These are phyloP conservation scores for Xylaria sp. DNA, from an alignment of 2,329 filamentous ascomycete genomes.

Conservation along the genomic window DNA sequence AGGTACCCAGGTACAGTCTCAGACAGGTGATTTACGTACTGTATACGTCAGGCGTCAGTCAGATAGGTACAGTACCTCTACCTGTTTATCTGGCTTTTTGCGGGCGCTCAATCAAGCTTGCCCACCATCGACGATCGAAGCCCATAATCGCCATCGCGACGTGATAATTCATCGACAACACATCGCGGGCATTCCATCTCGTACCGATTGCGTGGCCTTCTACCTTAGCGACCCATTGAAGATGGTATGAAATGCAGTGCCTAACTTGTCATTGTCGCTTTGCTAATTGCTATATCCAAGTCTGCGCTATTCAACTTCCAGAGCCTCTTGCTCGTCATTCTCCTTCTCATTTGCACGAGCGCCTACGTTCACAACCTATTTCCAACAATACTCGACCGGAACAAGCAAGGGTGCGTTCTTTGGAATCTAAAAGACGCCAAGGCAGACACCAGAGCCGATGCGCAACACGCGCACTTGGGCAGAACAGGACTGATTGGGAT, in stretches of 20 bases:
- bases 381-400: slow-evolving; percentile 86
- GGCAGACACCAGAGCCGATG: neutral
- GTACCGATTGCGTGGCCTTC: neutral
- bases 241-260: slow-evolving; percentile 15
- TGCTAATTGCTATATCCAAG: slow-evolving; percentile 52
- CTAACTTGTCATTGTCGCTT: neutral
- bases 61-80: too few species aligned
- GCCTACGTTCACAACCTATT: slow-evolving; percentile 91
- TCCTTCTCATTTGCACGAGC: slow-evolving; percentile 94
- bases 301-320: slow-evolving; percentile 99
- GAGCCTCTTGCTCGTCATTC: slow-evolving; percentile 89
- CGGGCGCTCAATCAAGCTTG: slow-evolving; percentile 13
- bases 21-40: neutral
- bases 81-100: slow-evolving; percentile 19
- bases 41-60: neutral
- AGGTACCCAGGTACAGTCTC: neutral
- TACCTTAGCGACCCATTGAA: neutral
- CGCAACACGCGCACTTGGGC: neutral
- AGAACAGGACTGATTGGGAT: slow-evolving; percentile 11
- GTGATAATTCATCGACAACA: slow-evolving; percentile 2
- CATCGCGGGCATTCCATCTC: neutral
- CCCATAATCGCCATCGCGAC: slow-evolving; percentile 7
- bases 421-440: neutral
- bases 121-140: slow-evolving; percentile 3
- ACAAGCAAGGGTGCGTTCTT: slow-evolving; percentile 79